Evolutionary conservation across 768 basidiomycete genomes (phyloP), one percentile per base, ranked within the genome.

Genomic region (Melanogaster broomeanus): DNA sequence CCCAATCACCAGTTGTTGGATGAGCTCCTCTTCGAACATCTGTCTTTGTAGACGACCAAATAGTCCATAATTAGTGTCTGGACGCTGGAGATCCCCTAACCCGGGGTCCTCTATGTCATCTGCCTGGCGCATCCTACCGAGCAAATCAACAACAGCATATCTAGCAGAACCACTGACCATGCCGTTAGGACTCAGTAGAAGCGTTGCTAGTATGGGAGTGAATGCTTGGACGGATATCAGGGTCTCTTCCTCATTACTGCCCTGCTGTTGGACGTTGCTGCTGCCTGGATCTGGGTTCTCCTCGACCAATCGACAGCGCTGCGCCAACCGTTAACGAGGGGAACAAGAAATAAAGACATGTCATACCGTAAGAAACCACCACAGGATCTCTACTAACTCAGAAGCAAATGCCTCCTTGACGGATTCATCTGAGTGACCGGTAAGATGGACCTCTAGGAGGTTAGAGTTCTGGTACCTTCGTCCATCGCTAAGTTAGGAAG

Each of bases 401-500:
- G 83, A 77, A 1, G 90, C 86, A 21, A 97, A 82, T 6, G 91
- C 90, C 67, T 95, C 93, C 66, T 90, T 90, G 46, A 97, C 92
- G 40, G 77, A 67, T 62, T 96, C 93, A 53, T 96, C 93, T 92
- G 61, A 30, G 52, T 42, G 31, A 56, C 37, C 42, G 28, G 49
- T 60, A 9, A 67, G 49, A 49, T 28, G 39, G 1, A 35, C 16
- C 30, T 16, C 8, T 13, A 22, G 39, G 41, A 38, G 54, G 47
- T 31, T 48, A 28, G 43, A 30, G 52, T 25, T 47, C 1, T 25
- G 68, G 38, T 55, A 91, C 92, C 92, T 66, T 91, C 84, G 62
- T 95, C 93, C 70, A 88, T 83, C 9, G 91, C 91, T 25, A 98
- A 81, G 38, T 80, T 81, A 45, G 81, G 87, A 50, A 98, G 79